phyloP scores from a whole-genome alignment of 148 eudicot species.

The Hydrangea macrophylla region DNA sequence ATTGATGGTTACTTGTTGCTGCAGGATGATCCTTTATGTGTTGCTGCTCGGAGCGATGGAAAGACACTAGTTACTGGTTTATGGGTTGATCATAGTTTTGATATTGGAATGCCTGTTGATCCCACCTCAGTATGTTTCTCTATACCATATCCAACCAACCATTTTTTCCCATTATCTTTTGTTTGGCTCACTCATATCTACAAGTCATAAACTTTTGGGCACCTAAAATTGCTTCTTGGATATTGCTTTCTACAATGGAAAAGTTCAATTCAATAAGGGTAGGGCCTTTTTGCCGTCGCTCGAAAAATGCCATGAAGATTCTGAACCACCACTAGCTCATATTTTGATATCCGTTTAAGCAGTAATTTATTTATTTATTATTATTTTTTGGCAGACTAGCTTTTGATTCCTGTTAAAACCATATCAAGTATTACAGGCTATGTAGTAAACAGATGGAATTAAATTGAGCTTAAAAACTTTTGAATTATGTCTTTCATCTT shows the following conservation, averaged over 20 bases:
- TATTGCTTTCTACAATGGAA: background rate
- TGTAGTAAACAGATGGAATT: too few species aligned
- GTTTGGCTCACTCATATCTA: background rate
- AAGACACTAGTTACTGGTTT: conserved; percentile 56
- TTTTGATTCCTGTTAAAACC: too few species aligned
- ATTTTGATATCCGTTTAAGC: background rate
- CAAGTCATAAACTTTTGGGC: background rate
- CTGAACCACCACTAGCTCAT: background rate
- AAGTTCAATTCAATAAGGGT: too few species aligned
- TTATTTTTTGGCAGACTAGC: too few species aligned
- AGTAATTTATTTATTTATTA: background rate
- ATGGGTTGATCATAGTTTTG: conserved; percentile 77
- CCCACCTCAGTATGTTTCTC: conserved; percentile 47
- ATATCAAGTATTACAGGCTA: too few species aligned
- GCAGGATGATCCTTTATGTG: conserved; percentile 92
- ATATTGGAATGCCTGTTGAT: conserved; percentile 47
- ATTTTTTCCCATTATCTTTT: background rate
- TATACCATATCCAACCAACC: background rate
- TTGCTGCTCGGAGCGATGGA: conserved; percentile 65
- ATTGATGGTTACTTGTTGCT: background rate
- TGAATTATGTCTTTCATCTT: too few species aligned
- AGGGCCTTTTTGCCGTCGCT: background rate
- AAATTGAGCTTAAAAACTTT: too few species aligned
- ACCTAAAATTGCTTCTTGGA: background rate
- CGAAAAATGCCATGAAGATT: background rate